phyloP scores from a whole-genome alignment of 2,329 filamentous ascomycete genomes.

The Beauveria sp. region DNA sequence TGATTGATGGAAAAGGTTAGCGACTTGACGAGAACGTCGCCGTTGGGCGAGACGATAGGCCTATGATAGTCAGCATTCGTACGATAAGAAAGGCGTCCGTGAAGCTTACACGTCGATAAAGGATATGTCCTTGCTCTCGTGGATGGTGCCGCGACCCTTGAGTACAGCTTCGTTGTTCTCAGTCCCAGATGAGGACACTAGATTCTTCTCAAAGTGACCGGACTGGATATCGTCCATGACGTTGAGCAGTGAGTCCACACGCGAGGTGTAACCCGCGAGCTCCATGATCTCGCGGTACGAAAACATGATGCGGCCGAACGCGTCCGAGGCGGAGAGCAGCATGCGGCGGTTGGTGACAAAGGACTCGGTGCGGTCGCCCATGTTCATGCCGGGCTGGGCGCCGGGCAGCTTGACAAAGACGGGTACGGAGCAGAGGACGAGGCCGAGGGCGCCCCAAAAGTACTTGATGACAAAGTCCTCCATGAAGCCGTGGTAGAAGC shows the following conservation, averaged over 20 bases:
- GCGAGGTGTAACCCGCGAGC: constrained; percentile 87
- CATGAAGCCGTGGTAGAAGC: constrained; percentile 98
- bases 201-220: constrained; percentile 91
- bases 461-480: constrained; percentile 99
- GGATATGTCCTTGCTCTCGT: constrained; percentile 76
- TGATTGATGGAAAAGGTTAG: constrained; percentile 81
- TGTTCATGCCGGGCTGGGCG: constrained; percentile 46
- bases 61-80: neutral
- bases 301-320: constrained; percentile 94
- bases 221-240: constrained; percentile 91
- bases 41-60: constrained; percentile 94
- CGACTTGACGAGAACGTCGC: constrained; percentile 79
- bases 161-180: constrained; percentile 79
- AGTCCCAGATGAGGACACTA: constrained; percentile 80
- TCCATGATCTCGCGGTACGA: constrained; percentile 97
- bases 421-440: constrained; percentile 86
- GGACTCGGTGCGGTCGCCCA: constrained; percentile 64
- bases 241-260: constrained; percentile 80
- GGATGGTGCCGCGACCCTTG: constrained; percentile 69
- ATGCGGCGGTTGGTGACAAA: constrained; percentile 94
- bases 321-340: constrained; percentile 87
- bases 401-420: constrained; percentile 93
- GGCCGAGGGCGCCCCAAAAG: constrained; percentile 91
- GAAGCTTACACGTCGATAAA: constrained; percentile 67
- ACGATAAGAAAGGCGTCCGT: neutral